A percentile compares a stretch with the other conserved stretches of the same genome.
Conservation (phyloP, 2,329 filamentous ascomycete species). For the Boeremia lycopersici region DNA sequence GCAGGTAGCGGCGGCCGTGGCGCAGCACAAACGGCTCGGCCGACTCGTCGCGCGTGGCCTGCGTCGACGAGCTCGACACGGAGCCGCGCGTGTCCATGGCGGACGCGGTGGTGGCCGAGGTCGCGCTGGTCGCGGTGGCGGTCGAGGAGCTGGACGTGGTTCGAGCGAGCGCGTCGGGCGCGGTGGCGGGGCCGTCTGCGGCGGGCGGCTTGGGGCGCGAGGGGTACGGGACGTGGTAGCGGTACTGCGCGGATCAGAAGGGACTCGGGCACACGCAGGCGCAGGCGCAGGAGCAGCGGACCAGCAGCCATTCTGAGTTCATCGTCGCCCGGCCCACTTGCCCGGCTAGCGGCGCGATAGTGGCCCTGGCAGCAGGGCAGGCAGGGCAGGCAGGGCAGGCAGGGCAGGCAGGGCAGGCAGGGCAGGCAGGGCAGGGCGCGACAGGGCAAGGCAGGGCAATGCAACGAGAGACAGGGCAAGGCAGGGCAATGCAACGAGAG, state of each 20-base stretch:
- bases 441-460: too few species aligned
- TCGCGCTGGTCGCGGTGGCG: conserved; percentile 10
- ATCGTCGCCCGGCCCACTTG: conserved; percentile 43
- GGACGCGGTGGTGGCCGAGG: conserved; percentile 16
- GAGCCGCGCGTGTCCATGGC: conserved; percentile 48
- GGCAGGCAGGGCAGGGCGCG: neutral
- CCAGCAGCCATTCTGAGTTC: conserved; percentile 48
- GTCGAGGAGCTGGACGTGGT: conserved; percentile 33
- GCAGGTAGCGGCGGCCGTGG: conserved; percentile 82
- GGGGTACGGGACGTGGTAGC: conserved; percentile 28
- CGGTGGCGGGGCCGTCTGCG: conserved; percentile 43
- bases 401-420: conserved; percentile 3
- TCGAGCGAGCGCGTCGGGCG: conserved; percentile 45
- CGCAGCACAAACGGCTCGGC: conserved; percentile 65
- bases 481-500: too few species aligned
- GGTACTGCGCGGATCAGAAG: conserved; percentile 37
- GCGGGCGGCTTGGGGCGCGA: conserved; percentile 36
- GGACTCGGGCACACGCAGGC: neutral
- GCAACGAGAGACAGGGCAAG: too few species aligned
- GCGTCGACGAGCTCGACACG: conserved; percentile 47
- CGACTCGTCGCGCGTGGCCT: conserved; percentile 37
- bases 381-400: conserved; percentile 30
- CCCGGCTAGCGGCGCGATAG: conserved; percentile 42
- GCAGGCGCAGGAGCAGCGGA: conserved; percentile 26
- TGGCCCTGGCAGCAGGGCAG: conserved; percentile 42